Evolutionary conservation across 2,329 filamentous ascomycete genomes (phyloP).

Genomic region (Ophiostoma perfectum): DNA sequence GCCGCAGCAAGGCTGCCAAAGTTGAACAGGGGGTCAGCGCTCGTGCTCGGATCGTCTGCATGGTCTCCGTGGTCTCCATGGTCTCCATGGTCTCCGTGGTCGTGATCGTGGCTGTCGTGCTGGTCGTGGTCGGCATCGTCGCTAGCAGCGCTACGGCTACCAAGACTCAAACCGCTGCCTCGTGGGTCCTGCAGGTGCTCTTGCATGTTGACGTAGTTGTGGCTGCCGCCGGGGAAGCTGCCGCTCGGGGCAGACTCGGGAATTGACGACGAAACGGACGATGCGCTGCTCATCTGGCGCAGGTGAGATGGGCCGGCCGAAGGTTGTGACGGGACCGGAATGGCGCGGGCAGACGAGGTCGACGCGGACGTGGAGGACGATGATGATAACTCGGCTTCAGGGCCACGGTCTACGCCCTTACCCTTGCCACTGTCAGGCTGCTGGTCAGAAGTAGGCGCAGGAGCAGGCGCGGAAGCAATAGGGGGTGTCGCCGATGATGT

Average conservation of each 20-base stretch:
- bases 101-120: background rate
- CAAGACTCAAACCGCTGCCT: constrained; percentile 50
- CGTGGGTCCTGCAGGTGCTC: constrained; percentile 42
- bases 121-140: constrained; percentile 28
- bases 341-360: constrained; percentile 38
- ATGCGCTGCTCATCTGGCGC: constrained; percentile 79
- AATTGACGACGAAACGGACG: constrained; percentile 73
- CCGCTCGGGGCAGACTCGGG: constrained; percentile 52
- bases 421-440: constrained; percentile 49
- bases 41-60: constrained; percentile 37
- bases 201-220: constrained; percentile 28
- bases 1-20: constrained; percentile 83
- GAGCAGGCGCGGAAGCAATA: background rate
- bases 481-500: constrained; percentile 27
- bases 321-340: constrained; percentile 43
- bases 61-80: constrained; percentile 44
- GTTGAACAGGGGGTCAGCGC: constrained; percentile 79
- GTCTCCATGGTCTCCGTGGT: background rate
- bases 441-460: background rate
- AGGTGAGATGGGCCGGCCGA: constrained; percentile 63
- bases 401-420: constrained; percentile 60
- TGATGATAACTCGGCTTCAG: constrained; percentile 22
- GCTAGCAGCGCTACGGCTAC: constrained; percentile 30
- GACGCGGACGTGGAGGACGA: constrained; percentile 8
- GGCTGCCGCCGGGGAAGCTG: constrained; percentile 37